Evolutionary conservation across 2,329 filamentous ascomycete species (phyloP), one percentile per base, ranked within the genome.

Genomic region (Xylaria sp.): DNA sequence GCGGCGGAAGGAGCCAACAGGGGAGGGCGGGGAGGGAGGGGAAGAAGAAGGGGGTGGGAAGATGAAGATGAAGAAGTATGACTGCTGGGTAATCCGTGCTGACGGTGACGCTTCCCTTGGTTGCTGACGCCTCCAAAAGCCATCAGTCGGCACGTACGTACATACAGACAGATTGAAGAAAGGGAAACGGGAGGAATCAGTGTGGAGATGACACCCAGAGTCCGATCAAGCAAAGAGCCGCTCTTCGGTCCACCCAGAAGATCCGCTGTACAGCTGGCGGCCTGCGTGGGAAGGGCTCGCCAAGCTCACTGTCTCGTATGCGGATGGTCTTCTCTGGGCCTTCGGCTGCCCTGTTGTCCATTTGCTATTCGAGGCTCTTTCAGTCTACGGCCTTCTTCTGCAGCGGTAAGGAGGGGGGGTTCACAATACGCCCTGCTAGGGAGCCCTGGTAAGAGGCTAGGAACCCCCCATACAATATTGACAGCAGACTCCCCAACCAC

Each of bases 191-290:
- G 52, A 49, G 52, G 48, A 56, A 39, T 57, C 48, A 41, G 50
- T 50, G 44, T 56, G 62, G 57, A 58, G 59, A 63, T 55, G 60
- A 50, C 51, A 56, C 52, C 59, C 53, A 57, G 66, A 61, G 50
- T 55, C 61, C 58, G 56, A 63, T 66, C 49, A 62, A 63, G 59
- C 58, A 66, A 66, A 69, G 67, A 61, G 57, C 65, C 62, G 60
- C 63, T 61, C 48, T 54, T 56, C 46, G 55, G 47, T 48, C 60
- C 59, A 61, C 53, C 46, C 29, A 7, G 16, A 43, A 39, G 38
- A 44, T 41, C 39, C 48, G 43, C 54, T 52, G 44, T 44, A 59
- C 26, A 34, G 29, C 44, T 45, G 49, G 54, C 50, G 42, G 47
- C 50, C 49, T 53, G 55, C 54, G 48, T 50, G 45, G 46, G 55